Evolutionary conservation across 257 asterid species (phyloP).

Genomic region (Rubia yunnanensis): DNA sequence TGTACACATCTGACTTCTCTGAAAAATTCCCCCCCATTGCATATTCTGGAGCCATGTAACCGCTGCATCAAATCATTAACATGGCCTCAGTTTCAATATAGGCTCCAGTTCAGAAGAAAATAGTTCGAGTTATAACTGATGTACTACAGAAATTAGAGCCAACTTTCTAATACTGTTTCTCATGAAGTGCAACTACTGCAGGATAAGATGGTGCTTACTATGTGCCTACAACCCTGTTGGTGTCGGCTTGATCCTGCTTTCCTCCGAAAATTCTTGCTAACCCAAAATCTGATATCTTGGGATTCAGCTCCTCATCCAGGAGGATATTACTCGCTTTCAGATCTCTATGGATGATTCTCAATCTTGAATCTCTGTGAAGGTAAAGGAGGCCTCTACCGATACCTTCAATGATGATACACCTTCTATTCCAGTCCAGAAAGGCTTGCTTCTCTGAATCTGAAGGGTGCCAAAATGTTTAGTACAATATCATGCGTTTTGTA

Average conservation of each 20-base stretch:
- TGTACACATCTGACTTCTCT: not conserved
- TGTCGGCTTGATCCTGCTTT: not conserved
- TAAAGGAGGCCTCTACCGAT: not conserved
- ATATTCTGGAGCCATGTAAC: slow-evolving; percentile 1
- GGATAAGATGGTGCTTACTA: not conserved
- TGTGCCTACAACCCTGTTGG: not conserved
- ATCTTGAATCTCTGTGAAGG: slow-evolving; percentile 1
- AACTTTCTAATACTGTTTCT: no score
- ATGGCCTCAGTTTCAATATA: not conserved
- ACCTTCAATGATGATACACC: not conserved
- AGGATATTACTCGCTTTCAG: not conserved
- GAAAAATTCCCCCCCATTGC: slow-evolving; percentile 1
- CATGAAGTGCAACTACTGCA: no score
- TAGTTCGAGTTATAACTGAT: no score
- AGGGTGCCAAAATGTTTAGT: not conserved
- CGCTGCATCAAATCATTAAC: not conserved
- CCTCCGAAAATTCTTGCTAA: not conserved
- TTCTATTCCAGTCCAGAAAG: not conserved
- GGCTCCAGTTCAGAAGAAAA: no score
- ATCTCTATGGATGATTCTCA: slow-evolving; percentile 2
- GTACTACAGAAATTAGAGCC: no score
- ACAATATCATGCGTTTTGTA: not conserved
- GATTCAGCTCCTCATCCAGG: not conserved
- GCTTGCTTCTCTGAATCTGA: not conserved
- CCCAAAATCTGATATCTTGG: not conserved